Evolutionary conservation across 225 moss, liverwort and hornwort genomes (phyloP).

Genomic region (Rhytidiadelphus loreus): DNA sequence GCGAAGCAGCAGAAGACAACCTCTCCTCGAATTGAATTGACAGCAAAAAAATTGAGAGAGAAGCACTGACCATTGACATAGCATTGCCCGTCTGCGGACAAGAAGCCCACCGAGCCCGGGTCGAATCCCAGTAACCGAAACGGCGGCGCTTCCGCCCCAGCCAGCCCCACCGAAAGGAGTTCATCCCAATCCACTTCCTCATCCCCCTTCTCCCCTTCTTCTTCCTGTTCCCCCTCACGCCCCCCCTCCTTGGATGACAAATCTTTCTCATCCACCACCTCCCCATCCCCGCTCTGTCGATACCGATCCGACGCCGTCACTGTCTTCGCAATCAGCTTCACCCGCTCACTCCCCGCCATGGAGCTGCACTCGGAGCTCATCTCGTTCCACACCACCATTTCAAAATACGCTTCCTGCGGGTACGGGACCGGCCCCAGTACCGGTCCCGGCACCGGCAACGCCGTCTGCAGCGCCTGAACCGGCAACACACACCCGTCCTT

Average conservation of each 20-base stretch:
- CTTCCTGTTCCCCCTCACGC: too few relatives aligned
- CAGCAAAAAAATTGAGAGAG: not conserved
- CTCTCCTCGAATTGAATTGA: not conserved
- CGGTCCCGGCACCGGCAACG: conserved; percentile 50
- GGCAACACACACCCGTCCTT: conserved; percentile 39
- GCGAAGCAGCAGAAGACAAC: not conserved
- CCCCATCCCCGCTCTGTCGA: not conserved
- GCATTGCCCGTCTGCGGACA: conserved; percentile 48
- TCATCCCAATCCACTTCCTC: conserved; percentile 47
- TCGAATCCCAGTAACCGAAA: conserved; percentile 50
- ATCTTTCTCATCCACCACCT: not conserved
- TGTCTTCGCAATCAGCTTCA: conserved; percentile 43
- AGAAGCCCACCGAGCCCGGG: conserved; percentile 46
- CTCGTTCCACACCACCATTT: conserved; percentile 29
- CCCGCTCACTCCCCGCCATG: conserved; percentile 32
- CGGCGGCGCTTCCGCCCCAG: conserved; percentile 50
- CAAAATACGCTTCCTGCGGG: conserved; percentile 46
- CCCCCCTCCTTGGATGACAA: not conserved
- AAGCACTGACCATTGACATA: conserved; percentile 46
- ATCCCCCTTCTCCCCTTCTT: not conserved
- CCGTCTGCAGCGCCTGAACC: conserved; percentile 48
- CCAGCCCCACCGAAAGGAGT: conserved; percentile 40
- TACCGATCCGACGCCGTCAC: conserved; percentile 20
- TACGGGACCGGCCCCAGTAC: conserved; percentile 30
- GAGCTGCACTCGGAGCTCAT: conserved; percentile 29